Conservation (phyloP, 2,329 filamentous ascomycete genomes). For the Hypoxylon sp. region DNA sequence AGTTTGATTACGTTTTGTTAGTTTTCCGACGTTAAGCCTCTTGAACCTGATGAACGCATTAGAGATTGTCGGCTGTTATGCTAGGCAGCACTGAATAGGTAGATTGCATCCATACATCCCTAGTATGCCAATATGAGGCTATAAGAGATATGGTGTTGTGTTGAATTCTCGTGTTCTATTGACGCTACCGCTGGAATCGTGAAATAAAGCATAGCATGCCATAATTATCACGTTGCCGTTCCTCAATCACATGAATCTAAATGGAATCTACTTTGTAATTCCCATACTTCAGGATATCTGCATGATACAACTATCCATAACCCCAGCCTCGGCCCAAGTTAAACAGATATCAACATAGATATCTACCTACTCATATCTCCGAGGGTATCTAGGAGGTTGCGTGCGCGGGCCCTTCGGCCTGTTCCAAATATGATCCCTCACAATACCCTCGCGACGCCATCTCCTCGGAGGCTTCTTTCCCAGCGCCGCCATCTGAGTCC, state of each 20-base stretch:
- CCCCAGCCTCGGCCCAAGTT: neutral
- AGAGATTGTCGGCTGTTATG: too few species aligned
- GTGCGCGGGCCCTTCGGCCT: slow-evolving; percentile 43
- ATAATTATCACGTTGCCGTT: too few species aligned
- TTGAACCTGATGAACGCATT: slow-evolving; percentile 3
- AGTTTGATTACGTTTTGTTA: neutral
- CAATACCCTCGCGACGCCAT: slow-evolving; percentile 66
- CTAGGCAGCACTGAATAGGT: too few species aligned
- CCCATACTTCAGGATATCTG: neutral
- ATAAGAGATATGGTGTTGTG: too few species aligned
- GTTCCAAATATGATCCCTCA: slow-evolving; percentile 55
- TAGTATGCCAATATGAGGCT: too few species aligned
- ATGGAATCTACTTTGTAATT: neutral
- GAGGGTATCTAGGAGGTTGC: slow-evolving; percentile 41
- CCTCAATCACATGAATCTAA: neutral
- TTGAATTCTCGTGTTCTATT: too few species aligned
- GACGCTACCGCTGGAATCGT: too few species aligned
- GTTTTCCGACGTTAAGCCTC: too few species aligned
- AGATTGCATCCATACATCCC: too few species aligned
- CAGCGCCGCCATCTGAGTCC: slow-evolving; percentile 66
- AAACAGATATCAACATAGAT: too few species aligned
- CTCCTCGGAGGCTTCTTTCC: slow-evolving; percentile 68
- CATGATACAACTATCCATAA: neutral
- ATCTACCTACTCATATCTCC: neutral
- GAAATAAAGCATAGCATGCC: too few species aligned